A percentile compares a stretch with the other conserved stretches of the same genome.
These are phyloP conservation scores for Tetrahymena borealis DNA, from an alignment of 73 alveolate genomes.

Conservation along the genomic window DNA sequence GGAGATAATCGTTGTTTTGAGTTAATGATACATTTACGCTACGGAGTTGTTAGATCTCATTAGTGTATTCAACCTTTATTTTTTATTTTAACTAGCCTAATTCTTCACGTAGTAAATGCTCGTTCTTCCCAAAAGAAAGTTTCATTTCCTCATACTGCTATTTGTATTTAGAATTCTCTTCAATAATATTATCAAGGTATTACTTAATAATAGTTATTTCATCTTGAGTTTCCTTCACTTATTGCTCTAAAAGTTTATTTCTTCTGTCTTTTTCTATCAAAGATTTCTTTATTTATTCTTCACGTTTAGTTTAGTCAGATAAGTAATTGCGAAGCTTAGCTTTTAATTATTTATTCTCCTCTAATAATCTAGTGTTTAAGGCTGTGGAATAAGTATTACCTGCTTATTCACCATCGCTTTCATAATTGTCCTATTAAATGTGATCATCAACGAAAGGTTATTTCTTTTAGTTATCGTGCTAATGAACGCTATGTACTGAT, in stretches of 20 bases:
- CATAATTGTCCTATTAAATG: not conserved
- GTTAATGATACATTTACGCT: not conserved
- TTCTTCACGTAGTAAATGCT: not conserved
- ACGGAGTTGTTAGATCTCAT: not conserved
- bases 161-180: not conserved
- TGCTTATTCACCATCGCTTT: not conserved
- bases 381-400: not conserved
- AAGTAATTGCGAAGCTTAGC: not conserved
- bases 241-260: not conserved
- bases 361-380: not conserved
- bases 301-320: not conserved
- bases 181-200: not conserved
- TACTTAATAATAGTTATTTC: not conserved
- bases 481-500: not conserved
- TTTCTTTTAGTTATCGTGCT: not conserved
- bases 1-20: not conserved
- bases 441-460: not conserved
- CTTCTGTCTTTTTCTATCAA: not conserved
- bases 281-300: not conserved
- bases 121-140: not conserved
- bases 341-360: not conserved
- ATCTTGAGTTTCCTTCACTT: not conserved
- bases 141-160: not conserved
- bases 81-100: not conserved
- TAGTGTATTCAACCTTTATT: not conserved